Base-by-base conservation (phyloP, 345 rosid genomes). In the Garcia nutans region DNA sequence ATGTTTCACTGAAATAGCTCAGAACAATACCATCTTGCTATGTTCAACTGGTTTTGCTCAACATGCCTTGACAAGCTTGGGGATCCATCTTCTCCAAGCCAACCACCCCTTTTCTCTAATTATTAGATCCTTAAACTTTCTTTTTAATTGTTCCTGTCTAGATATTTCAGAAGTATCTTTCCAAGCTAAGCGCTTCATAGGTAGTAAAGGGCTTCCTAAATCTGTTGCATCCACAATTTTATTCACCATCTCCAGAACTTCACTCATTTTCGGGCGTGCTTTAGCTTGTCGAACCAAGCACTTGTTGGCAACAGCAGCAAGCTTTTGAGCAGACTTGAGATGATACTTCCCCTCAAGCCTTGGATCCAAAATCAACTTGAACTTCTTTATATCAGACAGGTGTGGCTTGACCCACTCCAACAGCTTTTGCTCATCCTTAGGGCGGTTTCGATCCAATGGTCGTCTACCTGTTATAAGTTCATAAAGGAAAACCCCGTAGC, bases 401-500 rank as follows among this genome's bases (percentile, higher is more conserved):
- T 96, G 92, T 0, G 97, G 90, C 82, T 90, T 90, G 20, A 96
- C 86, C 99, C 99, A 96, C 28, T 96, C 98, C 80, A 96, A 81
- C 66, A 96, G 94, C 45, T 92, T 96, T 31, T 93, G 93, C 80
- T 93, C 98, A 56, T 85, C 80, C 84, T 88, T 93, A 23, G 98
- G 99, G 0, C 97, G 91, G 83, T 87, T 91, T 0, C 91, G 73
- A 69, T 93, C 99, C 33, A 93, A 62, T 7, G 98, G 99, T 4
- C 92, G 89, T 69, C 98, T 89, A 8, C 97, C 99, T 0, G 99
- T 96, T 57, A 93, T 91, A 74, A 96, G 99, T 69, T 96, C 97
- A 5, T 91, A 96, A 0, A 91, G 88, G 79, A 93, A 96, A 63
- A 96, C 86, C 71, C 99, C 98, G 8, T 88, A 96, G 82, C 97